Conservation (phyloP, 2,329 filamentous ascomycete genomes). For the Monilinia fructigena region DNA sequence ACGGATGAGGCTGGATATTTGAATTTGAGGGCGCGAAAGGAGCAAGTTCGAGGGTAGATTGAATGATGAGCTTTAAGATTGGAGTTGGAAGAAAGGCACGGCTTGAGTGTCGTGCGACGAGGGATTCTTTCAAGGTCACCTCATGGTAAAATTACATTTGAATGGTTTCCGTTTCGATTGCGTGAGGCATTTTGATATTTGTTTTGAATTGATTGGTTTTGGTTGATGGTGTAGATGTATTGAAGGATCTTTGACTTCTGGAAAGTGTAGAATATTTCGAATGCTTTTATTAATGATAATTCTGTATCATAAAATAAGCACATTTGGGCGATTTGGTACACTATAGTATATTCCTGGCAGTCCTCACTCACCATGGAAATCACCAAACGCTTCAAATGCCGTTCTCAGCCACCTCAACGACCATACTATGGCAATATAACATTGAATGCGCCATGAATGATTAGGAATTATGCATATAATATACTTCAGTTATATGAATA, state of each 20-base stretch:
- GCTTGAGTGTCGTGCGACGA: constrained; percentile 14
- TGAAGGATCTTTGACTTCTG: not conserved
- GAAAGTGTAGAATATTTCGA: not conserved
- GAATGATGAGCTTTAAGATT: constrained; percentile 12
- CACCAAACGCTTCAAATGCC: constrained; percentile 13
- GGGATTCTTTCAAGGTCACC: constrained; percentile 14
- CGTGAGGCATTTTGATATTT: constrained; percentile 7
- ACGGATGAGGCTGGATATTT: constrained; percentile 17
- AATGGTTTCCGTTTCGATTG: not conserved
- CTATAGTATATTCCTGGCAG: not conserved
- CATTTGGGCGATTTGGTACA: not conserved
- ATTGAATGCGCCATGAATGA: not conserved
- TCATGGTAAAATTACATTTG: not conserved
- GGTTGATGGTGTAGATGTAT: not conserved
- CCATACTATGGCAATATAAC: not conserved
- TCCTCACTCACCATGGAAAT: not conserved
- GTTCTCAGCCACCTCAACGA: not conserved
- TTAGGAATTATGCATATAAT: not conserved
- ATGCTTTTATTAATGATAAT: not conserved
- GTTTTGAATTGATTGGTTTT: not conserved
- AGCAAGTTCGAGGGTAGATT: constrained; percentile 19
- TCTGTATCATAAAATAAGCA: not conserved
- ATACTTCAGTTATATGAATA: not conserved
- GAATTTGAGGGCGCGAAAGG: constrained; percentile 21
- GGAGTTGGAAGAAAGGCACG: constrained; percentile 14